Evolutionary conservation across 2,329 filamentous ascomycete species (phyloP).

Genomic region (Ceratocystis lukuohia): DNA sequence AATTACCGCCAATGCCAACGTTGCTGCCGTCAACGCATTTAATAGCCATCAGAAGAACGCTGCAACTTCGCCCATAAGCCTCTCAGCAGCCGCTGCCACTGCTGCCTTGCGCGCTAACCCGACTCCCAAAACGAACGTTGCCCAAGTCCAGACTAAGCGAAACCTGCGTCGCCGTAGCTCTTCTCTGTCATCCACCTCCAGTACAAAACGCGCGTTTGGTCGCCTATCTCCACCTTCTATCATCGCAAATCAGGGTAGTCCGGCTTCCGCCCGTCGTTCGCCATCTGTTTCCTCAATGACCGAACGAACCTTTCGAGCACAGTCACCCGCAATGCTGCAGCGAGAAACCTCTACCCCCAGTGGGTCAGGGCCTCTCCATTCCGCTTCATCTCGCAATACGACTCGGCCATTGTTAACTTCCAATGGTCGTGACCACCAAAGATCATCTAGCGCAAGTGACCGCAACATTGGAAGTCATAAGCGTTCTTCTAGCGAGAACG

Average conservation of each 20-base stretch:
- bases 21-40: constrained; percentile 65
- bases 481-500: constrained; percentile 34
- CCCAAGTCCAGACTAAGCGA: constrained; percentile 76
- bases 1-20: constrained; percentile 55
- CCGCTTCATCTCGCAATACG: background rate
- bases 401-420: background rate
- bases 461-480: constrained; percentile 30
- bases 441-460: constrained; percentile 29
- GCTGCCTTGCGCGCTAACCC: constrained; percentile 69
- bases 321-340: constrained; percentile 45
- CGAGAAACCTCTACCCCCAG: constrained; percentile 27
- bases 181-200: constrained; percentile 55
- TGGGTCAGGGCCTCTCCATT: constrained; percentile 28
- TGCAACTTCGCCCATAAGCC: constrained; percentile 39
- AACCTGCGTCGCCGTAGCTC: constrained; percentile 53
- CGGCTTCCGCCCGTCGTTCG: constrained; percentile 40
- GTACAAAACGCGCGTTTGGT: constrained; percentile 24
- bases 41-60: constrained; percentile 46
- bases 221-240: constrained; percentile 7
- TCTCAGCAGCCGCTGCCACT: constrained; percentile 77
- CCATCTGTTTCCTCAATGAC: constrained; percentile 73
- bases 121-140: constrained; percentile 64
- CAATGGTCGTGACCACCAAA: constrained; percentile 11
- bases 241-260: background rate
- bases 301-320: constrained; percentile 72